Percentiles rank a stretch among this genome's conserved stretches.
Conservation (phyloP, 1,139 yeast genomes). For the Sugiyamaella novakii region DNA sequence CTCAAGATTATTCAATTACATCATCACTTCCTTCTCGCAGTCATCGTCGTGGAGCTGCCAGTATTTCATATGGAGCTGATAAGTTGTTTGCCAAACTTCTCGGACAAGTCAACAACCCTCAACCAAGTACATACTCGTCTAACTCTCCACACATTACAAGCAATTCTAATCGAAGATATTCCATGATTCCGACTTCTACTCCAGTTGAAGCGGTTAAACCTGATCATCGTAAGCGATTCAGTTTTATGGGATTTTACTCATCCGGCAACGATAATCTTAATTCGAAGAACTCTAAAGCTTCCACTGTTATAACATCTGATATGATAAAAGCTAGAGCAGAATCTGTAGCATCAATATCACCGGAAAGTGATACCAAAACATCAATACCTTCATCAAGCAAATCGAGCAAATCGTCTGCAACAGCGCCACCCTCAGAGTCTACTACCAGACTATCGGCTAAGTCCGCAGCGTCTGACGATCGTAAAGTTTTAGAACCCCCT, state of each 20-base stretch:
- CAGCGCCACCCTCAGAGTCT: not conserved
- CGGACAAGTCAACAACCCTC: slow-evolving; percentile 25
- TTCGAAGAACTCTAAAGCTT: slow-evolving; percentile 18
- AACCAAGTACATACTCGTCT: not conserved
- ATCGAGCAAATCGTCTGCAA: no score
- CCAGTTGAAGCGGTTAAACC: slow-evolving; percentile 20
- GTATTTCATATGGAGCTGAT: slow-evolving; percentile 39
- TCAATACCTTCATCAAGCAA: no score
- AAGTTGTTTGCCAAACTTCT: slow-evolving; percentile 35
- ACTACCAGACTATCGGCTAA: no score
- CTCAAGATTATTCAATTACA: slow-evolving; percentile 10
- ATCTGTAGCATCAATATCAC: not conserved
- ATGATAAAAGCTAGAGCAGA: not conserved
- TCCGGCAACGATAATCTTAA: slow-evolving; percentile 1
- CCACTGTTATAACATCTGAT: slow-evolving; percentile 7
- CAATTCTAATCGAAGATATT: slow-evolving; percentile 24
- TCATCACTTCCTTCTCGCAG: slow-evolving; percentile 12
- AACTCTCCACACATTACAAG: no score
- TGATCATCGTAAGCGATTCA: slow-evolving; percentile 35
- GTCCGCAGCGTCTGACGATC: slow-evolving; percentile 24
- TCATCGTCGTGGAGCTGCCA: slow-evolving; percentile 35
- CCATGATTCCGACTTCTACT: slow-evolving; percentile 25
- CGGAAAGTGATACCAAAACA: not conserved
- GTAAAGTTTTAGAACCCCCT: slow-evolving; percentile 34
- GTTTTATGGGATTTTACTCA: slow-evolving; percentile 31